Conservation (phyloP, 129 eudicot genomes). For the Glebionis coronaria region DNA sequence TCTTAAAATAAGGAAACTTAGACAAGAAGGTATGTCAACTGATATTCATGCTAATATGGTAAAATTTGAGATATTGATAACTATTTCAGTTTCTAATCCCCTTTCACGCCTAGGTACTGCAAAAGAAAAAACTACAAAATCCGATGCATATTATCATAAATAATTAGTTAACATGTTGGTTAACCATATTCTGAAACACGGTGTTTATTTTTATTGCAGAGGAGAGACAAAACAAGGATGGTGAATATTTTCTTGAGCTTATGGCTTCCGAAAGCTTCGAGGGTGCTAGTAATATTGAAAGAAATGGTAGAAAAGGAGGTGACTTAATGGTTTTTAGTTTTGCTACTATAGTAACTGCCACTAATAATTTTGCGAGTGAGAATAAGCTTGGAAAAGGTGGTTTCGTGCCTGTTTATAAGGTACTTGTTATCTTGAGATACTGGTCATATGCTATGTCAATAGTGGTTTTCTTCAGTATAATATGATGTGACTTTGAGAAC, state of each 20-base stretch:
- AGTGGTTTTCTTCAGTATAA: no score
- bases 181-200: no score
- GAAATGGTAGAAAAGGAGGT: conserved; percentile 31
- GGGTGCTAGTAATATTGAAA: conserved; percentile 4
- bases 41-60: neutral
- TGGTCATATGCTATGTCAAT: neutral
- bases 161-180: no score
- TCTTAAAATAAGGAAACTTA: conserved; percentile 20
- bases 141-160: no score
- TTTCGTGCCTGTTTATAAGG: conserved; percentile 55
- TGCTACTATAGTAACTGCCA: conserved; percentile 34
- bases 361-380: conserved; percentile 35
- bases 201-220: conserved; percentile 17
- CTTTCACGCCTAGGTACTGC: no score
- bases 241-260: conserved; percentile 24
- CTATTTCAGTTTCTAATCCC: neutral
- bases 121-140: no score
- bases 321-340: conserved; percentile 37
- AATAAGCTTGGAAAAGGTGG: conserved; percentile 59
- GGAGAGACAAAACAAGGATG: conserved; percentile 23
- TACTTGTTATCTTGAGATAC: neutral
- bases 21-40: conserved; percentile 26
- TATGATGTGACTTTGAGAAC: conserved; percentile 21
- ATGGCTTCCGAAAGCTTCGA: conserved; percentile 30
- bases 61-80: neutral